Percentiles rank a stretch among this genome's conserved stretches.
phyloP scores from a whole-genome alignment of 768 basidiomycete genomes.

The Inosperma sp. region DNA sequence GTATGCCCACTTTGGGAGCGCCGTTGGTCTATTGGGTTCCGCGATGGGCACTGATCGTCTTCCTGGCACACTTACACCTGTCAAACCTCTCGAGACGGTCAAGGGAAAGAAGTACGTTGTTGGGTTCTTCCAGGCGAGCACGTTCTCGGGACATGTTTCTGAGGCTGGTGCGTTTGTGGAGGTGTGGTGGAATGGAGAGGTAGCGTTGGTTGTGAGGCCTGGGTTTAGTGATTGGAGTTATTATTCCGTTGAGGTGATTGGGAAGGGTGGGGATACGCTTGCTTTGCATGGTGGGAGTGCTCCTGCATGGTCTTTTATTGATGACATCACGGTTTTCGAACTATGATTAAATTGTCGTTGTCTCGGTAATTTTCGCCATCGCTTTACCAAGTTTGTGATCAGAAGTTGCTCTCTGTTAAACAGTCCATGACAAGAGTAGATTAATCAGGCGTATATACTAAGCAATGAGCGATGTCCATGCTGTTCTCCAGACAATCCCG shows the following conservation, averaged over 20 bases:
- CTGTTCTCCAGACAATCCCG: background rate
- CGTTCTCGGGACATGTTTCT: slow-evolving; percentile 31
- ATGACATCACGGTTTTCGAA: slow-evolving; percentile 35
- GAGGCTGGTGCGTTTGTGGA: slow-evolving; percentile 36
- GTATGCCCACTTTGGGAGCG: slow-evolving; percentile 39
- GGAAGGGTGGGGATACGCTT: slow-evolving; percentile 33
- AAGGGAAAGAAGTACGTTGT: slow-evolving; percentile 37
- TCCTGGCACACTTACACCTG: slow-evolving; percentile 36
- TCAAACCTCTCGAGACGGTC: slow-evolving; percentile 30
- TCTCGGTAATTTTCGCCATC: background rate
- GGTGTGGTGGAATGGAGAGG: slow-evolving; percentile 41
- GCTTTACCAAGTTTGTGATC: background rate
- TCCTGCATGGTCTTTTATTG: slow-evolving; percentile 48
- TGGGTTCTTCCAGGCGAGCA: slow-evolving; percentile 40
- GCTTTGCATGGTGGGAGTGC: slow-evolving; percentile 41
- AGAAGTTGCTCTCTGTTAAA: background rate
- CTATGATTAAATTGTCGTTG: background rate
- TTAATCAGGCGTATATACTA: background rate
- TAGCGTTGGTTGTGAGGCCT: slow-evolving; percentile 29
- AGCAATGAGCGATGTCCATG: background rate
- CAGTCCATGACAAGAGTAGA: background rate
- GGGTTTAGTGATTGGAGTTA: slow-evolving; percentile 39
- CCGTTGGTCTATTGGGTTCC: slow-evolving; percentile 41
- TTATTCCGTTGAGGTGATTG: slow-evolving; percentile 33
- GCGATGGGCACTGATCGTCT: slow-evolving; percentile 34